phyloP scores from a whole-genome alignment of 768 basidiomycete genomes.

The Rhizopogon roseolus region DNA sequence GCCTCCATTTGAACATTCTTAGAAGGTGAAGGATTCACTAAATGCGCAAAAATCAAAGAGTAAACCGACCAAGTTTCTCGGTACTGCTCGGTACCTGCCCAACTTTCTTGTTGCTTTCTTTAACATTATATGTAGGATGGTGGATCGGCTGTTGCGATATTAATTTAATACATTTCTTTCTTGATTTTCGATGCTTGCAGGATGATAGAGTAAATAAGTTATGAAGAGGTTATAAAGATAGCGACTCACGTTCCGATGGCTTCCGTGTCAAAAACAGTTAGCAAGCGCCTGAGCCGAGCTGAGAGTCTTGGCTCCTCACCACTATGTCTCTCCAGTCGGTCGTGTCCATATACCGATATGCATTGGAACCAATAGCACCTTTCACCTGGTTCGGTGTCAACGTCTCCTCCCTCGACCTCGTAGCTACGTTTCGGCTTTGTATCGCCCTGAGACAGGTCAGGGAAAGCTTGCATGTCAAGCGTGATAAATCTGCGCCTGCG shows the following conservation, averaged over 20 bases:
- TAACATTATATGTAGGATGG: too few relatives aligned
- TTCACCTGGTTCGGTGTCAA: constrained; percentile 62
- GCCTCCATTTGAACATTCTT: too few relatives aligned
- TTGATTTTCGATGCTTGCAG: constrained; percentile 26
- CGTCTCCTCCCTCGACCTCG: constrained; percentile 62
- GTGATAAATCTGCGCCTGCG: constrained; percentile 30
- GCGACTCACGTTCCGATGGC: too few relatives aligned
- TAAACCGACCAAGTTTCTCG: too few relatives aligned
- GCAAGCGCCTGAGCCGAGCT: background rate
- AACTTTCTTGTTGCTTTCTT: too few relatives aligned
- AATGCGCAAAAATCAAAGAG: too few relatives aligned
- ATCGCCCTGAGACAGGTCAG: constrained; percentile 63
- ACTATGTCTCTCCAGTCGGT: constrained; percentile 36
- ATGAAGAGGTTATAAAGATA: too few relatives aligned
- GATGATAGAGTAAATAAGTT: constrained; percentile 3
- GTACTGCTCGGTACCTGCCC: too few relatives aligned
- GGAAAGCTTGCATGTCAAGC: constrained; percentile 41
- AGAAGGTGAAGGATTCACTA: too few relatives aligned
- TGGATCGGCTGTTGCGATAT: too few relatives aligned
- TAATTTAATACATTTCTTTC: too few relatives aligned
- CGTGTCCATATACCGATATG: constrained; percentile 46
- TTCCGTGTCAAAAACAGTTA: constrained; percentile 7
- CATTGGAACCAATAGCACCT: constrained; percentile 55
- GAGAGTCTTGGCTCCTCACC: background rate
- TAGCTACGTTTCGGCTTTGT: constrained; percentile 66